phyloP scores from a whole-genome alignment of 768 basidiomycete genomes.

The Naganishia onofrii region DNA sequence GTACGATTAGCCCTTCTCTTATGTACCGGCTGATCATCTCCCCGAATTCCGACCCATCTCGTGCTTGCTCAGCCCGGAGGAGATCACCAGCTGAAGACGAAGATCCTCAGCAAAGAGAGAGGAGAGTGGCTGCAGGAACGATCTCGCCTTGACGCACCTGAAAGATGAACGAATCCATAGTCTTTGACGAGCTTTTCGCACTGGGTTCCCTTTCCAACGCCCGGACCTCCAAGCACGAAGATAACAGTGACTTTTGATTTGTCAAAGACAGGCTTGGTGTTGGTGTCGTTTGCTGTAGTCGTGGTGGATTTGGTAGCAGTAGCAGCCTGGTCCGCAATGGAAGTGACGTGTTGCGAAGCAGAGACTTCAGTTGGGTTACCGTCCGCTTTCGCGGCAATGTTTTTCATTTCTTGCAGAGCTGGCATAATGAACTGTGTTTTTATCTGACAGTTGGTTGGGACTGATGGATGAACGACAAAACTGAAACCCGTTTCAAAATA shows the following conservation, averaged over 20 bases:
- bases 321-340: slow-evolving; percentile 17
- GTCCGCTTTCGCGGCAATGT: slow-evolving; percentile 1
- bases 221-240: slow-evolving; percentile 95
- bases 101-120: neutral
- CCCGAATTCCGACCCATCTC: slow-evolving; percentile 78
- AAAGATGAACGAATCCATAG: slow-evolving; percentile 87
- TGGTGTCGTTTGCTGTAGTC: neutral
- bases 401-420: slow-evolving; percentile 17
- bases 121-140: neutral
- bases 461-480: neutral
- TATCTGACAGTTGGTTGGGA: neutral
- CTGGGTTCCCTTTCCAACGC: slow-evolving; percentile 96
- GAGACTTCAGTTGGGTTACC: slow-evolving; percentile 20
- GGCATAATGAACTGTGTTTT: neutral
- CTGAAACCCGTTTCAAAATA: too few species aligned
- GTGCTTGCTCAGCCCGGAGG: slow-evolving; percentile 85
- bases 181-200: slow-evolving; percentile 77
- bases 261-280: slow-evolving; percentile 61
- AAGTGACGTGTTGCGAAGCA: slow-evolving; percentile 13
- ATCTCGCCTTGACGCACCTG: slow-evolving; percentile 59
- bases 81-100: slow-evolving; percentile 80
- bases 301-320: slow-evolving; percentile 21
- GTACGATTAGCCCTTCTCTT: slow-evolving; percentile 86
- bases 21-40: slow-evolving; percentile 82
- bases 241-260: slow-evolving; percentile 74